Conservation (phyloP, 2,329 filamentous ascomycete genomes). For the Xylaria multiplex region DNA sequence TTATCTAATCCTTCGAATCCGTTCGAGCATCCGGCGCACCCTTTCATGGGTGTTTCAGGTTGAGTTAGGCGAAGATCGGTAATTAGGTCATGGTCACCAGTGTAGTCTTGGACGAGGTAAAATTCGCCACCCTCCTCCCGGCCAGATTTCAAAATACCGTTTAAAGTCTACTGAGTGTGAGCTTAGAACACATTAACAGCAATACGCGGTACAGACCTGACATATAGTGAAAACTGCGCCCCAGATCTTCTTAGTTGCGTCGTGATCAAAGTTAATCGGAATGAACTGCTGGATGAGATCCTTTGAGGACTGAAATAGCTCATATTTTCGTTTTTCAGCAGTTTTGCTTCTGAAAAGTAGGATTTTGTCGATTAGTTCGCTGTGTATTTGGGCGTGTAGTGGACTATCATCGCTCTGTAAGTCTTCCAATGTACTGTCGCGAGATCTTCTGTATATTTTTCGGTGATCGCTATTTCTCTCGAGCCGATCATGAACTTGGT, state of each 20-base stretch:
- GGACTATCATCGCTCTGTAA: background rate
- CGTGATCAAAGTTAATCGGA: constrained; percentile 26
- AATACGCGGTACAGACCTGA: constrained; percentile 8
- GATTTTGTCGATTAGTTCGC: background rate
- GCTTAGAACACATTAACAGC: background rate
- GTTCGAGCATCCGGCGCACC: constrained; percentile 13
- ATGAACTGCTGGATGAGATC: constrained; percentile 21
- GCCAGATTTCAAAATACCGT: constrained; percentile 8
- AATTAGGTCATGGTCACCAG: constrained; percentile 3
- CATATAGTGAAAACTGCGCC: constrained; percentile 13
- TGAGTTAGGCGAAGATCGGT: background rate
- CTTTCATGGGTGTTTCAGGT: background rate
- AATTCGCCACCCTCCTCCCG: background rate
- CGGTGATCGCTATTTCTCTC: background rate
- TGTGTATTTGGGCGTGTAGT: background rate
- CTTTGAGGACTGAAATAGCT: constrained; percentile 9
- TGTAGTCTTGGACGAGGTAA: constrained; percentile 21
- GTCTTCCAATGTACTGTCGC: background rate
- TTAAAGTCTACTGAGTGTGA: constrained; percentile 3
- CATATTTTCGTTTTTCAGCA: background rate
- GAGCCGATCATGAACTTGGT: constrained; percentile 19
- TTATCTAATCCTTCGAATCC: constrained; percentile 5
- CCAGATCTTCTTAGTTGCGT: constrained; percentile 20
- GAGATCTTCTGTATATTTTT: constrained; percentile 12
- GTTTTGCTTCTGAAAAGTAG: constrained; percentile 2